Conservation (phyloP, 768 basidiomycete genomes). For the Hebeloma cylindrosporum region DNA sequence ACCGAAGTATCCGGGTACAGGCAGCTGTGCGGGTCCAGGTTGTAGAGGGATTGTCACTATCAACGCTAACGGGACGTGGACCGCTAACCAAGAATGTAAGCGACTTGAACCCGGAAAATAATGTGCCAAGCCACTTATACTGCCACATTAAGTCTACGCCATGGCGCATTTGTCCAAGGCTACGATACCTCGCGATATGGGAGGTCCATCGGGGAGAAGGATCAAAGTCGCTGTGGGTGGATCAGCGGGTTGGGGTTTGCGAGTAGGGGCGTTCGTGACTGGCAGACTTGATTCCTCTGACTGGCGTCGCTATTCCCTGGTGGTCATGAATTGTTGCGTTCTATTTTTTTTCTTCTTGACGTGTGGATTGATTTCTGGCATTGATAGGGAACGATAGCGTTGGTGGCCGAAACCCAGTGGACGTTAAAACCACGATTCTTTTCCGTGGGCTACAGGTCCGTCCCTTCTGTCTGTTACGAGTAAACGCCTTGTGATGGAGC, state of each 20-base stretch:
- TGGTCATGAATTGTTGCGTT: conserved; percentile 61
- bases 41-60: conserved; percentile 67
- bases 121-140: not conserved
- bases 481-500: not conserved
- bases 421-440: conserved; percentile 57
- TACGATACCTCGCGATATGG: conserved; percentile 60
- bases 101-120: conserved; percentile 7
- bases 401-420: conserved; percentile 52
- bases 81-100: conserved; percentile 71
- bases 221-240: conserved; percentile 62
- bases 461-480: not conserved
- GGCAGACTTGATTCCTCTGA: conserved; percentile 50
- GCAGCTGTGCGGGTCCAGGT: conserved; percentile 56
- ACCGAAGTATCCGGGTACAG: conserved; percentile 59
- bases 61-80: conserved; percentile 58
- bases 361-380: not conserved
- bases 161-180: conserved; percentile 76
- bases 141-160: conserved; percentile 46
- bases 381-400: conserved; percentile 50
- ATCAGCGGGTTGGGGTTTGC: conserved; percentile 48
- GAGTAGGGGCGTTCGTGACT: conserved; percentile 65
- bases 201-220: conserved; percentile 64
- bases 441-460: conserved; percentile 59
- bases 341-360: too few species aligned
- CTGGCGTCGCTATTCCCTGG: conserved; percentile 65